Evolutionary conservation across 1,284 basidiomycete genomes (phyloP), one percentile per base, ranked within the genome.

Genomic region (Malassezia furfur): DNA sequence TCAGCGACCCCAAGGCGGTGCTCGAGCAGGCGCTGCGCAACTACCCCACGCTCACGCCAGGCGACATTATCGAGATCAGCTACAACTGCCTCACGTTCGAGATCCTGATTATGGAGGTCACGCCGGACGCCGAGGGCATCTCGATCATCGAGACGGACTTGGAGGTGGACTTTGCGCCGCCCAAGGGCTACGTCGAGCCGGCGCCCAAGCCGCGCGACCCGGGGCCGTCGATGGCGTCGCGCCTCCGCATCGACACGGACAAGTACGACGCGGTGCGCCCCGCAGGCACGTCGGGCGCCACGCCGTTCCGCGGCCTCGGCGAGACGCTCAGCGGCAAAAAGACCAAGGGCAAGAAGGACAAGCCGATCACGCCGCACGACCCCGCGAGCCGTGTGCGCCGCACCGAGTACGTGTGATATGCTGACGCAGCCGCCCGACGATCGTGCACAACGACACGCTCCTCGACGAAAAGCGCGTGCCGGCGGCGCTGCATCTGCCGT

Each of bases 11-110:
- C 5, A 96, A 96, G 78, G 91, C 93, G 39, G 91, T 96, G 10
- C 84, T 99, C 34, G 94, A 99, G 77, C 87, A 91, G 71, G 89
- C 91, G 12, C 79, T 99, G 7, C 85, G 91, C 38, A 90, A 94
- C 73, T 99, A 93, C 76, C 85, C 90, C n/a, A 70, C 71, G 31
- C 65, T 78, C 14, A 76, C 76, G 3, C 70, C 69, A 9, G 77
- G 76, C 36, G 77, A 78, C 61, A 77, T 78, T 48, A 76, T 78
- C 57, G 77, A 78, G 57, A 76, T 78, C 62, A 68, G 66, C 47
- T 77, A 78, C 65, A 77, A 78, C 72, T 85, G 84, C 11, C 88
- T 98, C 67, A 83, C 89, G 11, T 96, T 99, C 70, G 89, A 91
- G 57, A 82, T 99, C 52, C 83, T 96, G 35, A 85, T 98, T 51